Conservation (phyloP, 768 basidiomycete genomes). For the Pulveroboletus sp. region DNA sequence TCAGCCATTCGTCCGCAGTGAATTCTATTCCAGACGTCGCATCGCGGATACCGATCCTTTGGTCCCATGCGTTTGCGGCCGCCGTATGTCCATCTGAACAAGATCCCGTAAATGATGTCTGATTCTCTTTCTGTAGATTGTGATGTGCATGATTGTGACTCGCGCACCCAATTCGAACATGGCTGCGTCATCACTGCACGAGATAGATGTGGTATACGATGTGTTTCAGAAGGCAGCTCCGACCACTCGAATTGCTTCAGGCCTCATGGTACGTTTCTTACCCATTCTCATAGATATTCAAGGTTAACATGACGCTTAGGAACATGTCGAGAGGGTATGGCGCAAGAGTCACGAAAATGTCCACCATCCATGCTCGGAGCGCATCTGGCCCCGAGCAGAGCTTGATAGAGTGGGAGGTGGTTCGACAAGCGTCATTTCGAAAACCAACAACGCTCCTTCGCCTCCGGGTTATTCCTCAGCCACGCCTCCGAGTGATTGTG, state of each 20-base stretch:
- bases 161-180: slow-evolving; percentile 48
- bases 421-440: slow-evolving; percentile 44
- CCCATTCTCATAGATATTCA: not conserved
- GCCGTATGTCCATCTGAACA: slow-evolving; percentile 42
- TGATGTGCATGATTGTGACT: slow-evolving; percentile 55
- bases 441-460: slow-evolving; percentile 2
- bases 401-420: slow-evolving; percentile 54
- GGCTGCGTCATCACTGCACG: slow-evolving; percentile 44
- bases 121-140: slow-evolving; percentile 40
- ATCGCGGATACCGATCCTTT: slow-evolving; percentile 48
- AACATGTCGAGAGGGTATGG: slow-evolving; percentile 39
- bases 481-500: slow-evolving; percentile 10
- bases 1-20: slow-evolving; percentile 45
- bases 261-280: slow-evolving; percentile 38
- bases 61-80: slow-evolving; percentile 66
- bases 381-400: slow-evolving; percentile 40
- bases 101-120: not conserved
- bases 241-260: slow-evolving; percentile 43
- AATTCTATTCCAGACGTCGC: slow-evolving; percentile 39
- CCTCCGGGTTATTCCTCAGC: slow-evolving; percentile 6
- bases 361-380: slow-evolving; percentile 26
- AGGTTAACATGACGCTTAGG: slow-evolving; percentile 25
- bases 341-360: slow-evolving; percentile 44
- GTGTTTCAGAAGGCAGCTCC: slow-evolving; percentile 49
- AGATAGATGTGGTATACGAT: slow-evolving; percentile 42